phyloP scores from a whole-genome alignment of 2,329 filamentous ascomycete genomes.

The Colletotrichum musicola region DNA sequence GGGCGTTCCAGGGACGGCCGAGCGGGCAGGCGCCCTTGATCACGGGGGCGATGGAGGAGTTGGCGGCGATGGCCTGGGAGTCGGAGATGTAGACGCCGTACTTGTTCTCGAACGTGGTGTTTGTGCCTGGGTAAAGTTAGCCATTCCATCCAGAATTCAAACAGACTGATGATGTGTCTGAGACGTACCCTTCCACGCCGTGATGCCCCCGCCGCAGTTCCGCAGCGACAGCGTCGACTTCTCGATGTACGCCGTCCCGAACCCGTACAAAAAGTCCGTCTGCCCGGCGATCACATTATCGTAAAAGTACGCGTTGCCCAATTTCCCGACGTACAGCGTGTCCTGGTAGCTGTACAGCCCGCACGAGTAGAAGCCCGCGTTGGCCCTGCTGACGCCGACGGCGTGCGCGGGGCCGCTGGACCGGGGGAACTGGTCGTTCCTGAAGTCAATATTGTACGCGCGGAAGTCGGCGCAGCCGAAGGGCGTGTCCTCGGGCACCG shows the following conservation, averaged over 20 bases:
- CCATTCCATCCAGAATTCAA: background rate
- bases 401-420: conserved; percentile 70
- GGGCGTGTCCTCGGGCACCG: conserved; percentile 70
- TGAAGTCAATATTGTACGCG: conserved; percentile 76
- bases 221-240: conserved; percentile 67
- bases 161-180: conserved; percentile 36
- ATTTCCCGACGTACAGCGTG: conserved; percentile 57
- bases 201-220: conserved; percentile 74
- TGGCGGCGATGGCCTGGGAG: conserved; percentile 66
- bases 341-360: conserved; percentile 78
- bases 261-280: conserved; percentile 78
- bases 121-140: conserved; percentile 52
- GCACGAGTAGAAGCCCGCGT: conserved; percentile 75
- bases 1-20: conserved; percentile 73
- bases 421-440: conserved; percentile 67
- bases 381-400: conserved; percentile 71
- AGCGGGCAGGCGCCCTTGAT: conserved; percentile 64
- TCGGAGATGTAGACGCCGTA: conserved; percentile 75
- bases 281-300: conserved; percentile 71
- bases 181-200: conserved; percentile 72
- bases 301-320: conserved; percentile 74
- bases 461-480: conserved; percentile 75
- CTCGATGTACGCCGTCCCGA: conserved; percentile 73
- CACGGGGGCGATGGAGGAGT: conserved; percentile 55
- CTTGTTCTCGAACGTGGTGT: conserved; percentile 75